Evolutionary conservation across 2,329 filamentous ascomycete species (phyloP).

Genomic region (Cladosporium sp.): DNA sequence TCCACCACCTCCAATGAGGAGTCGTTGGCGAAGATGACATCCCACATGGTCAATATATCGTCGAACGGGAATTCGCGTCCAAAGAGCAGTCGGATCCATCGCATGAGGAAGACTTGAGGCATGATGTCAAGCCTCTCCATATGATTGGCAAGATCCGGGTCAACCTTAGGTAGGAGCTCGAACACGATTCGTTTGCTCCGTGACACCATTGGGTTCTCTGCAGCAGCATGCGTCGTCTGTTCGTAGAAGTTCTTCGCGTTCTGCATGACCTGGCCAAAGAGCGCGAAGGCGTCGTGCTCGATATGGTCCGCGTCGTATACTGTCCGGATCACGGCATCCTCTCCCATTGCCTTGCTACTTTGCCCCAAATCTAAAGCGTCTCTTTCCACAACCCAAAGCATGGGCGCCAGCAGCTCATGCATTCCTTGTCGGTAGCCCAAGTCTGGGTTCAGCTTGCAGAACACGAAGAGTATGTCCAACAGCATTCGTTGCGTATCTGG

Average conservation of each 20-base stretch:
- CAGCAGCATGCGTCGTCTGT: conserved; percentile 39
- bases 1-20: conserved; percentile 74
- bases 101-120: conserved; percentile 97
- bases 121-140: conserved; percentile 78
- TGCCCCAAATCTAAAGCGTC: conserved; percentile 61
- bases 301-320: conserved; percentile 66
- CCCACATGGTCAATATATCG: conserved; percentile 80
- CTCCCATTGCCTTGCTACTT: conserved; percentile 24
- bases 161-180: conserved; percentile 66
- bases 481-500: conserved; percentile 72
- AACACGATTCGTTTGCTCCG: conserved; percentile 85
- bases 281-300: conserved; percentile 82
- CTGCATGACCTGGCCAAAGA: conserved; percentile 86
- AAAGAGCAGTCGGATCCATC: conserved; percentile 90
- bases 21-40: conserved; percentile 82
- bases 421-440: conserved; percentile 95
- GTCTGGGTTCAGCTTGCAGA: conserved; percentile 83
- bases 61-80: conserved; percentile 89
- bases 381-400: conserved; percentile 75
- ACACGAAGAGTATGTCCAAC: conserved; percentile 85
- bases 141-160: conserved; percentile 77
- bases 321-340: conserved; percentile 24
- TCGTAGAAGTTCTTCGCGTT: conserved; percentile 83
- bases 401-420: conserved; percentile 89
- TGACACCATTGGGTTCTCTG: conserved; percentile 59